phyloP scores from a whole-genome alignment of 164 flowering plant genomes.

The Malania oleifera region DNA sequence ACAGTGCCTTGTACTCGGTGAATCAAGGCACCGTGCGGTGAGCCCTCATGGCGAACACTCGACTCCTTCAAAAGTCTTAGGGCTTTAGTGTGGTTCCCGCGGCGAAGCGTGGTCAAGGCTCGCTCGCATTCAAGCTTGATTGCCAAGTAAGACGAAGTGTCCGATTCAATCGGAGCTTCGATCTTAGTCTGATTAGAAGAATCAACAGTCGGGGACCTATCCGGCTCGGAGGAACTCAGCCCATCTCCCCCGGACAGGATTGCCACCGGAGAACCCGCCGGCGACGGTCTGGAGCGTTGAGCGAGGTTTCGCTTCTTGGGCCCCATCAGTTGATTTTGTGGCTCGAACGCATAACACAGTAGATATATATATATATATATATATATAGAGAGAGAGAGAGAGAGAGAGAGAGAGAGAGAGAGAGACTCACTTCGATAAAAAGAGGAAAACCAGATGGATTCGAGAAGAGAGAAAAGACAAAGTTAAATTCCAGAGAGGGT shows the following conservation, averaged over 20 bases:
- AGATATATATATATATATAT: background rate
- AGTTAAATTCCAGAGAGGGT: conserved; percentile 1
- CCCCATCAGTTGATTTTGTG: conserved; percentile 43
- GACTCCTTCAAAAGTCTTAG: conserved; percentile 79
- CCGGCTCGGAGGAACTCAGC: background rate
- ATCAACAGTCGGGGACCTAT: background rate
- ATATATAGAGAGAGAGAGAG: background rate
- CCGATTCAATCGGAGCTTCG: conserved; percentile 14
- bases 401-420: background rate
- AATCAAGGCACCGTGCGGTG: conserved; percentile 38
- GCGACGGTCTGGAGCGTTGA: conserved; percentile 38
- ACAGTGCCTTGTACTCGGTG: conserved; percentile 81
- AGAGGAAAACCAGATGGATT: background rate
- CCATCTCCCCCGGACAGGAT: conserved; percentile 4
- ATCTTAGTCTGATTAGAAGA: background rate
- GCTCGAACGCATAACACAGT: conserved; percentile 27
- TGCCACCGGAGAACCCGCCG: conserved; percentile 10
- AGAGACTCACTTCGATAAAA: conserved; percentile 11
- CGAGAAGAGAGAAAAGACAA: no score
- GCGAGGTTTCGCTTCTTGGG: conserved; percentile 59
- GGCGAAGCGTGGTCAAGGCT: conserved; percentile 64
- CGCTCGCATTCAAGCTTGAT: conserved; percentile 78
- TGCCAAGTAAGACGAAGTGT: conserved; percentile 24
- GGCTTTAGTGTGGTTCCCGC: conserved; percentile 88
- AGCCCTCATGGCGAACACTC: conserved; percentile 31